phyloP scores from a whole-genome alignment of 345 rosid species.

The Turritis glabra region DNA sequence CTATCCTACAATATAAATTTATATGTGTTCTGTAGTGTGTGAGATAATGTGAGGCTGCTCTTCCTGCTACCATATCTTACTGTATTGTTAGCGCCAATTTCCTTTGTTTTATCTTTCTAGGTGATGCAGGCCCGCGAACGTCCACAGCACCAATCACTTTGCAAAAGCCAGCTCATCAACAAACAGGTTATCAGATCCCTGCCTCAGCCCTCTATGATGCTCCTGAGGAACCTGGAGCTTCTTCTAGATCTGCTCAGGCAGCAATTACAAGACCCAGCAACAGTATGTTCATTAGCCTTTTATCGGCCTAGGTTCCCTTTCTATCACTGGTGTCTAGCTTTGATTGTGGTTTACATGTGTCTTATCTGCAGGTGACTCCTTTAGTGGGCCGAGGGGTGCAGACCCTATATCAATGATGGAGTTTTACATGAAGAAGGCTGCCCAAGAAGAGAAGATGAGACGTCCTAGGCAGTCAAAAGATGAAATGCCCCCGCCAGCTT shows the following conservation, averaged over 20 bases:
- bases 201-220: slow-evolving; percentile 85
- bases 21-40: slow-evolving; percentile 5
- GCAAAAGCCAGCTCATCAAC: slow-evolving; percentile 56
- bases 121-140: slow-evolving; percentile 48
- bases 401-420: slow-evolving; percentile 99
- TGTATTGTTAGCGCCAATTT: slow-evolving; percentile 11
- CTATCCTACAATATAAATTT: background rate
- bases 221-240: slow-evolving; percentile 51
- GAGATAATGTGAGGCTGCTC: background rate
- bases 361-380: slow-evolving; percentile 40
- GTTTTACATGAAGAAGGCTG: slow-evolving; percentile 96
- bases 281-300: slow-evolving; percentile 27
- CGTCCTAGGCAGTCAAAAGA: slow-evolving; percentile 96
- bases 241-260: slow-evolving; percentile 36
- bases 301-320: background rate
- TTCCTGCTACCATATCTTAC: slow-evolving; percentile 17
- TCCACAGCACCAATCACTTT: slow-evolving; percentile 47
- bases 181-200: slow-evolving; percentile 74
- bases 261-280: slow-evolving; percentile 54
- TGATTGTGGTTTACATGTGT: slow-evolving; percentile 22
- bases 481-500: slow-evolving; percentile 98
- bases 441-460: slow-evolving; percentile 88
- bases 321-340: slow-evolving; percentile 2
- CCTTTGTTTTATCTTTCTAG: slow-evolving; percentile 37
- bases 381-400: slow-evolving; percentile 44